These are phyloP conservation scores for Macrotyloma uniflorum DNA, from an alignment of 306 rosid species.

Conservation along the genomic window DNA sequence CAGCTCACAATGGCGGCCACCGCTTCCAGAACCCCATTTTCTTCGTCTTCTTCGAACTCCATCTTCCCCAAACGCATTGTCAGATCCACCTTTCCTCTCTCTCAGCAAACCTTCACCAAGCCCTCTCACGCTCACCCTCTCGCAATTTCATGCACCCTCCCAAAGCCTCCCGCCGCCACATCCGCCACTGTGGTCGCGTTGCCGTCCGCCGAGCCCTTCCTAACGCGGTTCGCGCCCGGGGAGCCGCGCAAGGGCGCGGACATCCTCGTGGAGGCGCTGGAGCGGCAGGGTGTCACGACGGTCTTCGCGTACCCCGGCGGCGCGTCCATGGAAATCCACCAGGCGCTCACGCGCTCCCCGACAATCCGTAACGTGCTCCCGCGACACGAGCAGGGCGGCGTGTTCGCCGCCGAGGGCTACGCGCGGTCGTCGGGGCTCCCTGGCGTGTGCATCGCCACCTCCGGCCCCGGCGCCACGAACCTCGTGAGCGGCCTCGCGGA, in stretches of 20 bases:
- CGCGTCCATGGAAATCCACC: slow-evolving; percentile 96
- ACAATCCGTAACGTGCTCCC: slow-evolving; percentile 77
- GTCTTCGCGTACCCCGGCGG: slow-evolving; percentile 98
- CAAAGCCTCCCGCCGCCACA: slow-evolving; percentile 35
- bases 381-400: slow-evolving; percentile 91
- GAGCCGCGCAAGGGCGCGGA: slow-evolving; percentile 84
- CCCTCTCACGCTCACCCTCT: slow-evolving; percentile 28
- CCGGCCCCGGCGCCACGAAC: slow-evolving; percentile 95
- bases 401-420: slow-evolving; percentile 90
- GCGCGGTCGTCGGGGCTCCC: slow-evolving; percentile 81
- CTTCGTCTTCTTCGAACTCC: slow-evolving; percentile 6
- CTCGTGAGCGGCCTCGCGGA: slow-evolving; percentile 89
- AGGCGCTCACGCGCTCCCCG: slow-evolving; percentile 81
- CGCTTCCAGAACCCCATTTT: slow-evolving; percentile 41
- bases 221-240: slow-evolving; percentile 54
- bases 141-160: slow-evolving; percentile 45
- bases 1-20: slow-evolving; percentile 48
- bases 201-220: slow-evolving; percentile 22
- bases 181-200: background rate
- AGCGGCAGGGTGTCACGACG: slow-evolving; percentile 69
- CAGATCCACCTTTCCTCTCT: slow-evolving; percentile 38
- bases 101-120: slow-evolving; percentile 28
- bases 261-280: slow-evolving; percentile 88
- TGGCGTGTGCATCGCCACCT: slow-evolving; percentile 90
- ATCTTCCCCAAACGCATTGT: slow-evolving; percentile 23